These are phyloP conservation scores for Alternaria alternata DNA, from an alignment of 2,329 filamentous ascomycete species.

Conservation along the genomic window DNA sequence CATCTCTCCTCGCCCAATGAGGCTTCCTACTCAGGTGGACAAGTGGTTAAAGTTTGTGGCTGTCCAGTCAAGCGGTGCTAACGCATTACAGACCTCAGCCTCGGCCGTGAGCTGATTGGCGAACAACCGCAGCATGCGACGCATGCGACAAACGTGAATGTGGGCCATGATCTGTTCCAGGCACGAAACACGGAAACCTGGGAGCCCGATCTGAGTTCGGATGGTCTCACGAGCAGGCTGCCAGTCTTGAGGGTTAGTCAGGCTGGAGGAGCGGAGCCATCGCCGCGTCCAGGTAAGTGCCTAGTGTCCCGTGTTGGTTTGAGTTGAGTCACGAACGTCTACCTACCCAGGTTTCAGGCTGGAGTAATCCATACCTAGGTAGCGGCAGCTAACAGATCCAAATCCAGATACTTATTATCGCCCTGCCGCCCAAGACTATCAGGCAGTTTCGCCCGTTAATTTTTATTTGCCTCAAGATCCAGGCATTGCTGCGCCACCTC, in stretches of 20 bases:
- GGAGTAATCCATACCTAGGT: conserved; percentile 12
- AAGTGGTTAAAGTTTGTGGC: not conserved
- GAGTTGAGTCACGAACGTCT: conserved; percentile 38
- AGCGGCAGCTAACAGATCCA: conserved; percentile 26
- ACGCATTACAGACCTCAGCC: conserved; percentile 41
- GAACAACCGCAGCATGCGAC: conserved; percentile 35
- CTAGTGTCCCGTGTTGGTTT: conserved; percentile 21
- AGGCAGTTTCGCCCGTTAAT: conserved; percentile 30
- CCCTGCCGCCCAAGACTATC: conserved; percentile 33
- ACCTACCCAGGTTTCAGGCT: conserved; percentile 39
- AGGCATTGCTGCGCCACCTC: conserved; percentile 37
- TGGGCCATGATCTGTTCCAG: conserved; percentile 37
- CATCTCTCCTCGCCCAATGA: conserved; percentile 20
- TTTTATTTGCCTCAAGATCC: conserved; percentile 38
- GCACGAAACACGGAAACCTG: conserved; percentile 43
- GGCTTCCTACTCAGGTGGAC: conserved; percentile 1
- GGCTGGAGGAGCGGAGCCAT: conserved; percentile 22
- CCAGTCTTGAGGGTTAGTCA: conserved; percentile 28
- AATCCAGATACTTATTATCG: conserved; percentile 43
- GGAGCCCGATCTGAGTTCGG: conserved; percentile 30
- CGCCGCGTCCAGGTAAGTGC: conserved; percentile 33
- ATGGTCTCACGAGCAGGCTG: conserved; percentile 23
- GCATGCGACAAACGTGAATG: conserved; percentile 30
- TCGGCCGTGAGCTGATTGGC: conserved; percentile 43
- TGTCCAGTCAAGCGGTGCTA: conserved; percentile 5